Conservation (phyloP, 2,329 filamentous ascomycete genomes). For the Penicillium rolfsii region DNA sequence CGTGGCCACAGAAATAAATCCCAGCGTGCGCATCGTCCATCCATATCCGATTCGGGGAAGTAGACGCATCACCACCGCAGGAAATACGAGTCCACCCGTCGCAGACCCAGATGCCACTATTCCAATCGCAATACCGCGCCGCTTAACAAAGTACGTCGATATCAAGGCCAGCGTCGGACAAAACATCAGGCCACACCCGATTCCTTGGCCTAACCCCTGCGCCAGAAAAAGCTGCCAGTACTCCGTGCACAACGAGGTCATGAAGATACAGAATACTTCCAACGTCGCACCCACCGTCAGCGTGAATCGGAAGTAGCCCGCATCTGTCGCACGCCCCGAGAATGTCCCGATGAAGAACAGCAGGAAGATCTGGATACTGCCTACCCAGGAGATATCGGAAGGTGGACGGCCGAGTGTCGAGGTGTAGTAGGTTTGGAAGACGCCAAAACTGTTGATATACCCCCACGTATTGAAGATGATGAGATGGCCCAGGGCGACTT, state of each 20-base stretch:
- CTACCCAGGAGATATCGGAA: conserved; percentile 58
- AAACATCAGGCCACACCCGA: conserved; percentile 61
- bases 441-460: conserved; percentile 59
- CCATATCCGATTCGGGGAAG: conserved; percentile 64
- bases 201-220: conserved; percentile 61
- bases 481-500: conserved; percentile 56
- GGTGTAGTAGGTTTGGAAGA: conserved; percentile 59
- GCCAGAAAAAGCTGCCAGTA: conserved; percentile 56
- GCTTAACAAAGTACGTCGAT: conserved; percentile 64
- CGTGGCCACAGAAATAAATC: conserved; percentile 60
- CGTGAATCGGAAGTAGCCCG: conserved; percentile 54
- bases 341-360: conserved; percentile 57
- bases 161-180: conserved; percentile 58
- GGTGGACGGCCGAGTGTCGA: conserved; percentile 46
- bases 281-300: conserved; percentile 49
- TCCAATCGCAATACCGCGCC: conserved; percentile 63
- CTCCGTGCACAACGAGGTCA: conserved; percentile 52
- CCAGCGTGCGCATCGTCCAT: conserved; percentile 67
- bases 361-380: conserved; percentile 55
- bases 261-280: conserved; percentile 55
- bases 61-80: conserved; percentile 59
- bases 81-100: conserved; percentile 67
- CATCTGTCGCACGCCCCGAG: conserved; percentile 56
- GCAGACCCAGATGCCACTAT: conserved; percentile 63
- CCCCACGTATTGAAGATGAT: conserved; percentile 63